These are phyloP conservation scores for Fragilariopsis cylindrus DNA, from an alignment of 108 stramenopile genomes.

Conservation along the genomic window DNA sequence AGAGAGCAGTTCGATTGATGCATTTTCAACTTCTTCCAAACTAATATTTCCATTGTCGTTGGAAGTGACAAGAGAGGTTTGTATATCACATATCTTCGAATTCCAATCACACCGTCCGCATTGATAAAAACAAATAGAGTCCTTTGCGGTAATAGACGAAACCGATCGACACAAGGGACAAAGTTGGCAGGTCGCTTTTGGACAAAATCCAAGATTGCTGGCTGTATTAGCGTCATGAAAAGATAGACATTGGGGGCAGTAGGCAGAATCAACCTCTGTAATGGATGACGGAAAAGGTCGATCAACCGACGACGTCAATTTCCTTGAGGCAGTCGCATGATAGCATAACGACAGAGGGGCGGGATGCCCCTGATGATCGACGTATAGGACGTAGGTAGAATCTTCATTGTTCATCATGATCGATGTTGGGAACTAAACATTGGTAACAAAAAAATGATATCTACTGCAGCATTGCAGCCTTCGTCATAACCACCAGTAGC, in stretches of 20 bases:
- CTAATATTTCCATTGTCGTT: conserved; percentile 18
- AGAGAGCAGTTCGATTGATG: conserved; percentile 23
- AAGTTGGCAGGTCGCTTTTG: conserved; percentile 43
- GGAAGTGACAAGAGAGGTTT: conserved; percentile 13
- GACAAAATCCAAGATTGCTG: conserved; percentile 32
- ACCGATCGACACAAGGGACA: conserved; percentile 70
- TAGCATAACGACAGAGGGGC: conserved; percentile 69
- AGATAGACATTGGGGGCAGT: conserved; percentile 76
- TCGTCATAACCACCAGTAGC: too few species aligned
- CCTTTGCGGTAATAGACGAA: conserved; percentile 25
- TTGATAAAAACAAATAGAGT: conserved; percentile 35
- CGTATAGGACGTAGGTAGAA: conserved; percentile 60
- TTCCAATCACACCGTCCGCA: conserved; percentile 57
- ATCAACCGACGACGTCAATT: conserved; percentile 65
- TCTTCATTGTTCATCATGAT: conserved; percentile 20
- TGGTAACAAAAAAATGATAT: too few species aligned
- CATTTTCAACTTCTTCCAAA: conserved; percentile 35
- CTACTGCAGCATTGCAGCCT: too few species aligned
- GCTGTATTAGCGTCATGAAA: conserved; percentile 68
- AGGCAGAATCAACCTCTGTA: conserved; percentile 57
- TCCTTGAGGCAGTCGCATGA: conserved; percentile 83
- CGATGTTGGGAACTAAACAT: background rate
- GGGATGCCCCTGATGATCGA: conserved; percentile 78
- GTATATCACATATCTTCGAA: conserved; percentile 31
- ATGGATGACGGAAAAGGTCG: conserved; percentile 56